Percentiles rank a stretch among this genome's conserved stretches.
Evolutionary conservation across 139 green algal species (phyloP).

Genomic region (Raphidocelis subcapitata): DNA sequence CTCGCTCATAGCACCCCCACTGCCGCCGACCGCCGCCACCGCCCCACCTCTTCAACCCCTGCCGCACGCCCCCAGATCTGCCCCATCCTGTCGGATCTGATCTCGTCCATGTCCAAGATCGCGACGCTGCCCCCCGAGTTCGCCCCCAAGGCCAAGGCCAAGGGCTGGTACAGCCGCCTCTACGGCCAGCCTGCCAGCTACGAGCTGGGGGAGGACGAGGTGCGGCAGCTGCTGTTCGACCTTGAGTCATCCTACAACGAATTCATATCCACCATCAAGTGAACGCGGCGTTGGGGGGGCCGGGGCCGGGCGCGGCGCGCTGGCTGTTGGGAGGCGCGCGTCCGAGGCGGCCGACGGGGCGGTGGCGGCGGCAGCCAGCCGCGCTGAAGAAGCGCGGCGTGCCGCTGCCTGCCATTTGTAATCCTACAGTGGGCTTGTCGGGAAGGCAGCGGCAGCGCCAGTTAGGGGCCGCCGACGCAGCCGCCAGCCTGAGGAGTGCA

Average conservation of each 20-base stretch:
- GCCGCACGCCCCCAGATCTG: slow-evolving; percentile 55
- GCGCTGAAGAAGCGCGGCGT: no score
- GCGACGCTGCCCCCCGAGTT: slow-evolving; percentile 76
- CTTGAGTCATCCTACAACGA: slow-evolving; percentile 84
- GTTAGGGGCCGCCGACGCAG: no score
- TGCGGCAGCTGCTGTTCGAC: slow-evolving; percentile 89
- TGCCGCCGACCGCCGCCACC: background rate
- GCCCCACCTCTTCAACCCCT: background rate
- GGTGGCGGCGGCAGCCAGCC: no score
- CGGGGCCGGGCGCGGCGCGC: no score
- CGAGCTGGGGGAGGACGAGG: slow-evolving; percentile 80
- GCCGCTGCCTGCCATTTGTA: no score
- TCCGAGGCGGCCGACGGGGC: no score
- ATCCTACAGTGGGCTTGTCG: no score
- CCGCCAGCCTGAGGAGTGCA: no score
- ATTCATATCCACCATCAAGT: slow-evolving; percentile 51
- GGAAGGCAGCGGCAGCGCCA: no score
- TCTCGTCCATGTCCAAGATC: slow-evolving; percentile 75
- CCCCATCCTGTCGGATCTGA: slow-evolving; percentile 82
- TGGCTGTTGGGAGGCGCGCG: no score
- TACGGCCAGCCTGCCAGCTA: slow-evolving; percentile 81
- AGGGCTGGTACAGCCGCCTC: slow-evolving; percentile 70
- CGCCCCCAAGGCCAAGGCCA: slow-evolving; percentile 68
- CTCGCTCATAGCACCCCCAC: background rate
- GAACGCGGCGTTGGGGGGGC: no score